Evolutionary conservation across 2,329 filamentous ascomycete genomes (phyloP).

Genomic region (Fusarium mangiferae): DNA sequence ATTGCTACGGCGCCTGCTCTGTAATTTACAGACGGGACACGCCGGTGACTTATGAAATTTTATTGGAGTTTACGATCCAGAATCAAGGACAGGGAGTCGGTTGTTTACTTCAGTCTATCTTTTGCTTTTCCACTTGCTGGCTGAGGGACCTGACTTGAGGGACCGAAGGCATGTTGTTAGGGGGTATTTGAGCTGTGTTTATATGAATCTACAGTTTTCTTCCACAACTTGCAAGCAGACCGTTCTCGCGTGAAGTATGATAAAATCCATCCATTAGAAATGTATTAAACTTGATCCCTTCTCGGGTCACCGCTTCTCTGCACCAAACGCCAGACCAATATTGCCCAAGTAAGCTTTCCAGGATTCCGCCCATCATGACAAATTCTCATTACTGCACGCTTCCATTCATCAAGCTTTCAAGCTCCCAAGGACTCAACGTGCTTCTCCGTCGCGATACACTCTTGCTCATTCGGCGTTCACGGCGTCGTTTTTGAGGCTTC

Average conservation of each 20-base stretch:
- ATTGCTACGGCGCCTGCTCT: constrained; percentile 52
- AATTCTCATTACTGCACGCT: constrained; percentile 53
- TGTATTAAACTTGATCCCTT: constrained; percentile 15
- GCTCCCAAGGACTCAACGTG: constrained; percentile 79
- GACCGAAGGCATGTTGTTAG: background rate
- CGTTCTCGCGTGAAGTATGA: background rate
- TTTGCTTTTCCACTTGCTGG: constrained; percentile 3
- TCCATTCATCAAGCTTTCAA: constrained; percentile 71
- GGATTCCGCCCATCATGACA: constrained; percentile 29
- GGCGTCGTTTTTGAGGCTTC: constrained; percentile 57
- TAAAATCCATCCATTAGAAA: constrained; percentile 13
- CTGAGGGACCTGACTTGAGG: background rate
- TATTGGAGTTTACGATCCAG: constrained; percentile 35
- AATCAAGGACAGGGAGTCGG: background rate
- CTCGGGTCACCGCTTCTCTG: constrained; percentile 18
- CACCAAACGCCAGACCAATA: constrained; percentile 39
- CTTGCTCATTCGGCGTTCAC: constrained; percentile 64
- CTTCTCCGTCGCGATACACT: constrained; percentile 73
- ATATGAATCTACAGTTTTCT: constrained; percentile 8
- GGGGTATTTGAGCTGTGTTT: background rate
- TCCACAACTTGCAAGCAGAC: background rate
- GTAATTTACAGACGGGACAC: constrained; percentile 3
- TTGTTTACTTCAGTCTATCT: background rate
- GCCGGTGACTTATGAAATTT: background rate
- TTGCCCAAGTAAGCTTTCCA: constrained; percentile 32